phyloP scores from a whole-genome alignment of 73 alveolate genomes.

The Uronychia setigera region DNA sequence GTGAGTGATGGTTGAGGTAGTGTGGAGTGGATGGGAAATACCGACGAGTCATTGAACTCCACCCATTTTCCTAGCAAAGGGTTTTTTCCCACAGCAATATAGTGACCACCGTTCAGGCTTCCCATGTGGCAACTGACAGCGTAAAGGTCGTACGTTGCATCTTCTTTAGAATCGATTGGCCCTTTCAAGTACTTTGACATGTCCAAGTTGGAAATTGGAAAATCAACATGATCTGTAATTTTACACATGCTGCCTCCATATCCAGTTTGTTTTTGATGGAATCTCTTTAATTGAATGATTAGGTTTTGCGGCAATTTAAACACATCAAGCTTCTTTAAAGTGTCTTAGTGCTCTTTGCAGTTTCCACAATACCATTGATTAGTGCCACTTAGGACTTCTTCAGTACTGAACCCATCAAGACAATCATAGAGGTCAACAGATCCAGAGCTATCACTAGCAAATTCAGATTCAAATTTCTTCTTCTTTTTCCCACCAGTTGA shows the following conservation, averaged over 20 bases:
- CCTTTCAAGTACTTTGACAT: slow-evolving; percentile 67
- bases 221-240: slow-evolving; percentile 51
- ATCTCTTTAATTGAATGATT: slow-evolving; percentile 83
- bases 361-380: slow-evolving; percentile 89
- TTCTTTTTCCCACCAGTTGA: slow-evolving; percentile 5
- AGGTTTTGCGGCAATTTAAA: slow-evolving; percentile 82
- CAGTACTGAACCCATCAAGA: slow-evolving; percentile 35
- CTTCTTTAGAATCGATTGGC: slow-evolving; percentile 52
- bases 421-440: slow-evolving; percentile 41
- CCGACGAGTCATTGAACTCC: slow-evolving; percentile 90
- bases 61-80: slow-evolving; percentile 77
- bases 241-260: slow-evolving; percentile 28
- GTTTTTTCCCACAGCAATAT: slow-evolving; percentile 93
- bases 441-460: background rate
- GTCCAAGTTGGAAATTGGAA: slow-evolving; percentile 85
- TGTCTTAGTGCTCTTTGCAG: slow-evolving; percentile 81
- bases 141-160: slow-evolving; percentile 88
- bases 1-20: slow-evolving; percentile 12
- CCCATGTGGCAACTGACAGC: slow-evolving; percentile 98
- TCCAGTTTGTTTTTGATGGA: slow-evolving; percentile 56
- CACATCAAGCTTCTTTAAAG: slow-evolving; percentile 77
- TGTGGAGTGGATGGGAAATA: slow-evolving; percentile 70
- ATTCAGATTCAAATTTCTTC: slow-evolving; percentile 10
- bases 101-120: slow-evolving; percentile 97
- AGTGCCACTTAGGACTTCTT: slow-evolving; percentile 74